Conservation (phyloP, 306 rosid genomes). For the Rosa rugosa region DNA sequence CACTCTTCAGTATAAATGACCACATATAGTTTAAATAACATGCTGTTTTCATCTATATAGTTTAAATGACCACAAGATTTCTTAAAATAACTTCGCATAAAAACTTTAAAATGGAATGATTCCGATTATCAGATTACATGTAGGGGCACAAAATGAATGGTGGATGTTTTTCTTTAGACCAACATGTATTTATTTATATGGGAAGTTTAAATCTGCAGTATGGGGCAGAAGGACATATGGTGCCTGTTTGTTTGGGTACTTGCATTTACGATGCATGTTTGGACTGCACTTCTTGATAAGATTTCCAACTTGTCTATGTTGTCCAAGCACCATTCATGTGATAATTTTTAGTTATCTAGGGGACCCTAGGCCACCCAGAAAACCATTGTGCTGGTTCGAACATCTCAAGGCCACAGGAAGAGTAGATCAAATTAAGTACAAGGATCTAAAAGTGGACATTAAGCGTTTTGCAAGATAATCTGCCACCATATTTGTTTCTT, state of each 20-base stretch:
- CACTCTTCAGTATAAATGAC: too few relatives aligned
- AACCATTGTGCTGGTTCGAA: not conserved
- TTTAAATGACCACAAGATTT: not conserved
- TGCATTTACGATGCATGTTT: not conserved
- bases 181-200: not conserved
- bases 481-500: not conserved
- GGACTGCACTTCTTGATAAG: not conserved
- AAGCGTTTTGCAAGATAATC: not conserved
- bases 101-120: not conserved
- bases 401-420: not conserved
- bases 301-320: not conserved
- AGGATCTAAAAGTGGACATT: not conserved
- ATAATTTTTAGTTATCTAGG: not conserved
- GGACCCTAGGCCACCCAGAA: not conserved
- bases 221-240: not conserved
- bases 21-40: too few relatives aligned
- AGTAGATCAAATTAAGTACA: not conserved
- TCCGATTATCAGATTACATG: not conserved
- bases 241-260: not conserved
- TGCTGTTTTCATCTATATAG: not conserved
- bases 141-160: not conserved
- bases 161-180: not conserved
- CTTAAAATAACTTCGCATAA: too few relatives aligned
- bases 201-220: constrained; percentile 8
- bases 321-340: not conserved